Evolutionary conservation across 331 rosid genomes (phyloP).

Genomic region (Acacia pycnantha): DNA sequence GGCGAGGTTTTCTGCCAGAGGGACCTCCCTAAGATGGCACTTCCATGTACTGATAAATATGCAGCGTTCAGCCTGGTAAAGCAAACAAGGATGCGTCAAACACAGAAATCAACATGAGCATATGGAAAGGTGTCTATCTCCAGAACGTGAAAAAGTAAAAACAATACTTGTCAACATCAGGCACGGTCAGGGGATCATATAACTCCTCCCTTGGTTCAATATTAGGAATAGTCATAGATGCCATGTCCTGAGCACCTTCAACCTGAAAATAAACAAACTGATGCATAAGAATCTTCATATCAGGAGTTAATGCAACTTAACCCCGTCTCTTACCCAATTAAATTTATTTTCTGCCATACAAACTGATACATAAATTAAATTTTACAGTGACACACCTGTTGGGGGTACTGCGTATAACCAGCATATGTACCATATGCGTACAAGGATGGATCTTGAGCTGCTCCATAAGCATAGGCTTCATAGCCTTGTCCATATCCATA

Average conservation of each 20-base stretch:
- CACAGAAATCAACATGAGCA: slow-evolving; percentile 4
- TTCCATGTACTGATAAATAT: slow-evolving; percentile 67
- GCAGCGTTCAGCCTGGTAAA: slow-evolving; percentile 75
- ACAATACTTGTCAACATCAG: slow-evolving; percentile 76
- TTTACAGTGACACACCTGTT: slow-evolving; percentile 55
- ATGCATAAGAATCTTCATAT: not conserved
- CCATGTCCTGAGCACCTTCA: slow-evolving; percentile 77
- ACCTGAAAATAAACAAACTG: slow-evolving; percentile 46
- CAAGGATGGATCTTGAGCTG: slow-evolving; percentile 78
- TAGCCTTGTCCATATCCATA: slow-evolving; percentile 95
- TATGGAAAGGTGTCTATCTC: not conserved
- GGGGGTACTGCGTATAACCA: slow-evolving; percentile 86
- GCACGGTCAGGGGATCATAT: slow-evolving; percentile 70
- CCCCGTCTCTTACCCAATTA: not conserved
- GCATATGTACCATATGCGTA: slow-evolving; percentile 79
- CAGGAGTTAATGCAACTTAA: not conserved
- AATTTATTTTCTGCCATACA: not conserved
- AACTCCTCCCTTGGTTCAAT: slow-evolving; percentile 67
- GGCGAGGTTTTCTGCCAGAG: slow-evolving; percentile 66
- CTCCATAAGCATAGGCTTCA: slow-evolving; percentile 80
- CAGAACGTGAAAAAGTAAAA: not conserved
- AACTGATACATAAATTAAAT: not conserved
- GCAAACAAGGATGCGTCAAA: slow-evolving; percentile 22
- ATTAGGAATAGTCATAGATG: slow-evolving; percentile 54
- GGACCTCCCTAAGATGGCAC: slow-evolving; percentile 57